phyloP scores from a whole-genome alignment of 2,329 filamentous ascomycete genomes.

The Seiridium unicorne region DNA sequence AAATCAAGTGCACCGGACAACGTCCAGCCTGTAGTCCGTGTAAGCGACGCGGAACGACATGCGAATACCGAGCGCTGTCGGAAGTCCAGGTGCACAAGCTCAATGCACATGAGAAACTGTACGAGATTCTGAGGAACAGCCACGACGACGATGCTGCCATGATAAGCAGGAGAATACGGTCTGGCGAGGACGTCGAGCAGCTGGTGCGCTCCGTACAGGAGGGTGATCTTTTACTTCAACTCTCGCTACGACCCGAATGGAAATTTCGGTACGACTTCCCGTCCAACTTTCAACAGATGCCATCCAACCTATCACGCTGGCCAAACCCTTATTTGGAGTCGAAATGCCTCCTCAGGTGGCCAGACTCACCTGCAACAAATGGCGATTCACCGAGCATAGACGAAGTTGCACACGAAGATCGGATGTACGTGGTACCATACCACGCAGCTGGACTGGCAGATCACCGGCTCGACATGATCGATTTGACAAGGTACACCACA shows the following conservation, averaged over 20 bases:
- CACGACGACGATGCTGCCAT: conserved; percentile 10
- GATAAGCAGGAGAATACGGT: conserved; percentile 16
- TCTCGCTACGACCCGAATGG: conserved; percentile 15
- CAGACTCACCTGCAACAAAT: background rate
- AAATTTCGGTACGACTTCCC: conserved; percentile 23
- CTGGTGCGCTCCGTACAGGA: conserved; percentile 18
- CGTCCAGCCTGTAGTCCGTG: background rate
- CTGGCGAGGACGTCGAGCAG: conserved; percentile 14
- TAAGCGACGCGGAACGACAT: background rate
- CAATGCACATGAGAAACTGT: background rate
- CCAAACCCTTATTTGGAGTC: background rate
- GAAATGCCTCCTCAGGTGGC: background rate
- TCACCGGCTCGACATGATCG: conserved; percentile 15
- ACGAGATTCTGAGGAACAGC: background rate
- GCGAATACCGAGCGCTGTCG: background rate
- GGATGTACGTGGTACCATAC: conserved; percentile 18
- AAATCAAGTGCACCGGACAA: background rate
- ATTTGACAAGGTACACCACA: conserved; percentile 23
- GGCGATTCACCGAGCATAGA: background rate
- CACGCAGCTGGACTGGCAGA: conserved; percentile 23
- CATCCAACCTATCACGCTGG: background rate
- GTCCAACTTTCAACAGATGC: conserved; percentile 5
- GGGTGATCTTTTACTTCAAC: conserved; percentile 20
- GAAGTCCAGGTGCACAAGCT: background rate
- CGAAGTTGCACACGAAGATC: background rate